Percentiles rank a stretch among this genome's conserved stretches.
Evolutionary conservation across 345 rosid species (phyloP).

Genomic region (Isatis tinctoria): DNA sequence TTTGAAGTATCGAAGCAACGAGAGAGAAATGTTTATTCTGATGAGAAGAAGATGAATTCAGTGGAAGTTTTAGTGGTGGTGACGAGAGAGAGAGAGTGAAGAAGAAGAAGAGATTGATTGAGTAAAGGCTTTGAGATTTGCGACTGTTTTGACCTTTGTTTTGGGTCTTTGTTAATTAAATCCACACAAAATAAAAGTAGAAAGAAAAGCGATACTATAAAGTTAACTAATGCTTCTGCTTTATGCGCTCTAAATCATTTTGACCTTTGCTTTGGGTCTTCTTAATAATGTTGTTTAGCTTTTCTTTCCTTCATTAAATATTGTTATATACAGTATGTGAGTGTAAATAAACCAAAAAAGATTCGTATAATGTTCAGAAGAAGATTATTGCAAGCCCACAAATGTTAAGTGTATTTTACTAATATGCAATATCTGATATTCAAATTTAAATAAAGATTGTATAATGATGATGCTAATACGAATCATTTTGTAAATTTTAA

Average conservation of each 20-base stretch:
- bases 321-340: background rate
- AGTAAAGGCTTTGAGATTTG: constrained; percentile 30
- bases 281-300: background rate
- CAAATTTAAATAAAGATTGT: background rate
- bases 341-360: background rate
- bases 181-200: background rate
- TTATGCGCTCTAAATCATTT: constrained; percentile 16
- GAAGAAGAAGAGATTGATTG: constrained; percentile 15
- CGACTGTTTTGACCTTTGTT: constrained; percentile 35
- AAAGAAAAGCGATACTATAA: constrained; percentile 14
- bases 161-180: constrained; percentile 25
- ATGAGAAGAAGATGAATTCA: constrained; percentile 7
- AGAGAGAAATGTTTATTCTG: background rate
- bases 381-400: too few relatives aligned
- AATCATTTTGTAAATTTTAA: background rate
- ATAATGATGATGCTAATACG: background rate
- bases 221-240: constrained; percentile 31
- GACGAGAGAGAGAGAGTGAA: constrained; percentile 18
- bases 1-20: background rate
- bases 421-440: too few relatives aligned
- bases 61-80: constrained; percentile 21
- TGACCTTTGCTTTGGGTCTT: constrained; percentile 11
- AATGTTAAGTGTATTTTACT: too few relatives aligned
- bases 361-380: too few relatives aligned
- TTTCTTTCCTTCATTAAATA: background rate